Evolutionary conservation across 768 basidiomycete species (phyloP).

Genomic region (Galerina marginata): DNA sequence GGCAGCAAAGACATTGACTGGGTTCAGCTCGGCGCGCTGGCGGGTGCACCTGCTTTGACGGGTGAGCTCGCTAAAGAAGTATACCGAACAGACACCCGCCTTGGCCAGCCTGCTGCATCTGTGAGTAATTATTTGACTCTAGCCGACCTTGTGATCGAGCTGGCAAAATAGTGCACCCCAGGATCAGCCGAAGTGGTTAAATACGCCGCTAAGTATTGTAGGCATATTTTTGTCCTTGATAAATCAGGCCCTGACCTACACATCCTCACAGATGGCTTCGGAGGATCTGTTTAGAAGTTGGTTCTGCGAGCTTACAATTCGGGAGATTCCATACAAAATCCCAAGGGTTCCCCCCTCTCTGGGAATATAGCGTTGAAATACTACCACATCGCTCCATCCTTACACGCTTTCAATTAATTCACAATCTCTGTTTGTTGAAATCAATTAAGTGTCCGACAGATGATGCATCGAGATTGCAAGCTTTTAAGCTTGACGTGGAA

Average conservation of each 20-base stretch:
- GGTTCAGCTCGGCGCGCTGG: slow-evolving; percentile 46
- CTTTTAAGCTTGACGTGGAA: no score
- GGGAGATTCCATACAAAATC: neutral
- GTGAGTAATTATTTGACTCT: slow-evolving; percentile 21
- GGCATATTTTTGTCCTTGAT: slow-evolving; percentile 14
- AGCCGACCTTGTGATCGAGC: neutral
- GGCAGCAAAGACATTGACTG: slow-evolving; percentile 52
- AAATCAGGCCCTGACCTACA: neutral
- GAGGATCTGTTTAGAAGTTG: slow-evolving; percentile 15
- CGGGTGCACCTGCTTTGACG: slow-evolving; percentile 46
- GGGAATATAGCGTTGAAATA: neutral
- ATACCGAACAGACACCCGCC: slow-evolving; percentile 54
- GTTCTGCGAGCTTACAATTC: neutral
- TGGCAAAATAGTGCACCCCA: slow-evolving; percentile 33
- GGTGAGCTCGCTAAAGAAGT: slow-evolving; percentile 53
- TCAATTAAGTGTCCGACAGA: no score
- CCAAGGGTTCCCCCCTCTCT: neutral
- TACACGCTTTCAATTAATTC: no score
- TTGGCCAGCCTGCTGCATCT: slow-evolving; percentile 56
- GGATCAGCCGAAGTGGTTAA: slow-evolving; percentile 44
- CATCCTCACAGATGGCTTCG: slow-evolving; percentile 11
- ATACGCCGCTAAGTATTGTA: slow-evolving; percentile 53
- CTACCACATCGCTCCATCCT: no score
- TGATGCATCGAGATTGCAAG: no score
- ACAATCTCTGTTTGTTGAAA: no score